Conservation (phyloP, 129 eudicot species). For the Oenanthe sinensis region DNA sequence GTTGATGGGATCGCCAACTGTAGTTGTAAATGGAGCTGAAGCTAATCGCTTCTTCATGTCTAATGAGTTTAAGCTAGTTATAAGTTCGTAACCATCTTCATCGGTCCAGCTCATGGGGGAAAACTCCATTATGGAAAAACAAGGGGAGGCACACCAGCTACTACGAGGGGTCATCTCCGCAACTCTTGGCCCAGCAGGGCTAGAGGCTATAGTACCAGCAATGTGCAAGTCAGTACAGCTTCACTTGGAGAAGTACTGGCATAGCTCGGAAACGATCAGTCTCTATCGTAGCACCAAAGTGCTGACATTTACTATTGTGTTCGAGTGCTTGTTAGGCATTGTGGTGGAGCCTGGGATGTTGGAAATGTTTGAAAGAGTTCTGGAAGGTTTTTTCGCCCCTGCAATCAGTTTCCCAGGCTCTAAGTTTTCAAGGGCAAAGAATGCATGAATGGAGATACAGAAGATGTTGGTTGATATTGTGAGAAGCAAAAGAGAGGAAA, state of each 20-base stretch:
- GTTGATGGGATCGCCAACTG: slow-evolving; percentile 74
- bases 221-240: slow-evolving; percentile 33
- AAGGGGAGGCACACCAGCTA: slow-evolving; percentile 57
- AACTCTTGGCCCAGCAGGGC: slow-evolving; percentile 29
- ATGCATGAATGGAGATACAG: slow-evolving; percentile 50
- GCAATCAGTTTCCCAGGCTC: slow-evolving; percentile 57
- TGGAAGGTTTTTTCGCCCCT: slow-evolving; percentile 65
- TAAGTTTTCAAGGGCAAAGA: slow-evolving; percentile 58
- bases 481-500: slow-evolving; percentile 47
- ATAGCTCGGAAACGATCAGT: slow-evolving; percentile 21
- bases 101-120: slow-evolving; percentile 72
- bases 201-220: slow-evolving; percentile 49
- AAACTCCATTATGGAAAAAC: slow-evolving; percentile 72
- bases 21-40: slow-evolving; percentile 58
- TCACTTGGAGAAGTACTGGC: slow-evolving; percentile 49
- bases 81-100: slow-evolving; percentile 82
- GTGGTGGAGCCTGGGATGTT: slow-evolving; percentile 34
- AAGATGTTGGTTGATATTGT: slow-evolving; percentile 39
- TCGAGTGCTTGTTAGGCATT: slow-evolving; percentile 71
- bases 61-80: slow-evolving; percentile 72
- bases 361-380: slow-evolving; percentile 47
- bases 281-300: slow-evolving; percentile 40
- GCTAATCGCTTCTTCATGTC: slow-evolving; percentile 69
- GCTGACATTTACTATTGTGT: slow-evolving; percentile 54
- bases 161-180: slow-evolving; percentile 62